Conservation (phyloP, 495 filamentous ascomycete genomes). For the Penicillium lividum region DNA sequence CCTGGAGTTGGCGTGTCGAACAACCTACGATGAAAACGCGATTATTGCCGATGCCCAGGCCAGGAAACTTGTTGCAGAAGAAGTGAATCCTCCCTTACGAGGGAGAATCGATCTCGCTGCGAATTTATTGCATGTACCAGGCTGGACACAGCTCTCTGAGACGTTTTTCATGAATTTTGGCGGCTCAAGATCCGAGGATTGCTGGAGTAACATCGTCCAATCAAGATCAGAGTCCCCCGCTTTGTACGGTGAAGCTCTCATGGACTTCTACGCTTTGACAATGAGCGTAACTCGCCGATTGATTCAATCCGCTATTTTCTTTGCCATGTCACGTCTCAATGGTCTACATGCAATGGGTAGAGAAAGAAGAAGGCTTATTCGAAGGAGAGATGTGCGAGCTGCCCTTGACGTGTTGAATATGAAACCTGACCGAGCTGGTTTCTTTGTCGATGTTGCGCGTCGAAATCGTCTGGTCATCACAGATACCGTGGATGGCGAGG, state of each 20-base stretch:
- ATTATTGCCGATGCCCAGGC: constrained; percentile 46
- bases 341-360: constrained; percentile 40
- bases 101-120: constrained; percentile 48
- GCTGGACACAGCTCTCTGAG: constrained; percentile 65
- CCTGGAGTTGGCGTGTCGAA: constrained; percentile 55
- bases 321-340: constrained; percentile 60
- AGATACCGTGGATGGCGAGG: constrained; percentile 34
- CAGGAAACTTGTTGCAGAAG: neutral
- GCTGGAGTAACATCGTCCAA: constrained; percentile 59
- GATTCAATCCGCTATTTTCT: constrained; percentile 64
- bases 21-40: constrained; percentile 57
- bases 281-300: constrained; percentile 68
- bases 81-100: constrained; percentile 24
- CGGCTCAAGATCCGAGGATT: constrained; percentile 52
- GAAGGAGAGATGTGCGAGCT: constrained; percentile 61
- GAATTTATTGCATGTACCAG: constrained; percentile 56
- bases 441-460: constrained; percentile 62
- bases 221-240: constrained; percentile 56
- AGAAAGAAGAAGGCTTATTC: constrained; percentile 44
- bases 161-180: constrained; percentile 78
- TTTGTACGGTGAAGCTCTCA: constrained; percentile 65
- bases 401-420: constrained; percentile 56
- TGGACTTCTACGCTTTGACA: constrained; percentile 71
- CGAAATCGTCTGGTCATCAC: constrained; percentile 59
- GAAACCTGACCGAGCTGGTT: constrained; percentile 40